Conservation (phyloP, 768 basidiomycete genomes). For the Strobilomyces echinocephalus region DNA sequence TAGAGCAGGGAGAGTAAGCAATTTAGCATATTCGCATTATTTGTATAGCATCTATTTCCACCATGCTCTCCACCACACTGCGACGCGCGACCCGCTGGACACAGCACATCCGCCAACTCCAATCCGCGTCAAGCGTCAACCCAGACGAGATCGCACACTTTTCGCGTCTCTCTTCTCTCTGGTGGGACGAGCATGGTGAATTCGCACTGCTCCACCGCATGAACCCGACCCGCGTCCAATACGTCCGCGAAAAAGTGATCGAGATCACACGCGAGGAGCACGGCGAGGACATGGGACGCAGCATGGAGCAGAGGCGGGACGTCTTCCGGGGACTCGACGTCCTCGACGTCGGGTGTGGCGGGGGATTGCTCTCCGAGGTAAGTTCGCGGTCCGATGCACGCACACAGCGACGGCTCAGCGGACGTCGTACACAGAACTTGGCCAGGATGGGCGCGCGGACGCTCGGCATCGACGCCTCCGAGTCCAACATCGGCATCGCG, state of each 20-base stretch:
- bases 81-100: constrained; percentile 14
- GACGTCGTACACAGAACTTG: constrained; percentile 59
- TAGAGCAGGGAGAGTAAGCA: not conserved
- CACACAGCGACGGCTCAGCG: not conserved
- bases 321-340: constrained; percentile 64
- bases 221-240: constrained; percentile 87
- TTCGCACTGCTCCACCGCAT: constrained; percentile 85
- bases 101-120: constrained; percentile 13
- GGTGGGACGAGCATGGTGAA: constrained; percentile 96
- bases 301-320: constrained; percentile 27
- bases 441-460: constrained; percentile 86
- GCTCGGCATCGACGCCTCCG: constrained; percentile 87
- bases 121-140: constrained; percentile 48
- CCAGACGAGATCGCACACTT: constrained; percentile 82
- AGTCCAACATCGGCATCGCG: constrained; percentile 83
- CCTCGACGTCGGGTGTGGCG: constrained; percentile 93
- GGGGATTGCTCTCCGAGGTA: constrained; percentile 90
- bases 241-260: constrained; percentile 71
- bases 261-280: constrained; percentile 58
- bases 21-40: constrained; percentile 15
- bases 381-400: constrained; percentile 12
- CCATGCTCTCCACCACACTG: constrained; percentile 17
- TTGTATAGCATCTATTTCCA: constrained; percentile 15
- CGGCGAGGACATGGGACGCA: constrained; percentile 29
- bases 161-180: constrained; percentile 79